Conservation (phyloP, 306 rosid genomes). For the Rosa rugosa region DNA sequence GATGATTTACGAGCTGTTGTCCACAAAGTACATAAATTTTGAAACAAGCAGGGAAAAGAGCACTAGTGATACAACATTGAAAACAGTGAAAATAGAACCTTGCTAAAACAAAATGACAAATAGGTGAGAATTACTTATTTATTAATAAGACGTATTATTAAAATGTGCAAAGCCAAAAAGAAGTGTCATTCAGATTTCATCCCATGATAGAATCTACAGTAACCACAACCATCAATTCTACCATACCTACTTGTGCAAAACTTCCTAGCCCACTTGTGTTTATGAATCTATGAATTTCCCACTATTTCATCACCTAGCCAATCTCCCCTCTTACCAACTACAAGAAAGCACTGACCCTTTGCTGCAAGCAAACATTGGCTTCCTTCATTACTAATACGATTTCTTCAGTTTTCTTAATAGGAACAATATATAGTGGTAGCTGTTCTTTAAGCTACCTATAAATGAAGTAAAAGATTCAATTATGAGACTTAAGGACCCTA, state of each 20-base stretch:
- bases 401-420: background rate
- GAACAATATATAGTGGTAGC: background rate
- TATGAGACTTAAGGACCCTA: background rate
- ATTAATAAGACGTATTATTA: background rate
- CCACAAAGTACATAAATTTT: conserved; percentile 1
- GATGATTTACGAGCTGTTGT: conserved; percentile 4
- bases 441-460: background rate
- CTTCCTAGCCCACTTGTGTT: background rate
- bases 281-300: background rate
- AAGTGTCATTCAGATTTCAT: background rate
- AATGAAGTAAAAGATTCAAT: background rate
- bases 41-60: background rate
- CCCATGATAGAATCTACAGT: background rate
- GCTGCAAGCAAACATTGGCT: background rate
- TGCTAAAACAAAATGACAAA: background rate
- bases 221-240: background rate
- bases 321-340: background rate
- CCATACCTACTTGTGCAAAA: background rate
- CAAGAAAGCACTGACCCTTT: background rate
- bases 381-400: background rate
- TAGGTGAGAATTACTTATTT: background rate
- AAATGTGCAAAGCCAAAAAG: background rate
- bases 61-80: background rate
- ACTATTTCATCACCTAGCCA: background rate
- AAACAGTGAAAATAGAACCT: background rate